Conservation (phyloP, 768 basidiomycete genomes). For the Rhodotorula babjevae region DNA sequence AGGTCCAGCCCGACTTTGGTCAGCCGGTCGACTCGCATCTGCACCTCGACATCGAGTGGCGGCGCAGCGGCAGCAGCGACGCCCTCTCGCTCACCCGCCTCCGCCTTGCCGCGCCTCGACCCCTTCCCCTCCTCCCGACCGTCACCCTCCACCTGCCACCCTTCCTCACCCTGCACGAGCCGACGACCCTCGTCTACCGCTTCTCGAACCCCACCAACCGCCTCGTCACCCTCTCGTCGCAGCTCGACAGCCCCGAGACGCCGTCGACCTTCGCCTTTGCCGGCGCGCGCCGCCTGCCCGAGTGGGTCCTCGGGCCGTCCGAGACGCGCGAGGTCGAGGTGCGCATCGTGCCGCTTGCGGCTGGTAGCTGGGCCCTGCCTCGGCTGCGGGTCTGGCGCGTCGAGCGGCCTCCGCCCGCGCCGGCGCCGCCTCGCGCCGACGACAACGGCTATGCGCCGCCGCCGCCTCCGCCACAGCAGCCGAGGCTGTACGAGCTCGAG, state of each 20-base stretch:
- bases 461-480: background rate
- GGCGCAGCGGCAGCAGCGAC: conserved; percentile 20
- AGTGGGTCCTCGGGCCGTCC: conserved; percentile 71
- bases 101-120: conserved; percentile 57
- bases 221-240: conserved; percentile 60
- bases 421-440: background rate
- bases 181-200: conserved; percentile 49
- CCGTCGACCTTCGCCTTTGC: conserved; percentile 66
- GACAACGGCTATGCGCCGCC: background rate
- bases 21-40: background rate
- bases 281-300: conserved; percentile 62
- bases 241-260: conserved; percentile 63
- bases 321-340: conserved; percentile 24
- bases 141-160: conserved; percentile 59
- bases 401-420: conserved; percentile 1
- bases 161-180: conserved; percentile 53
- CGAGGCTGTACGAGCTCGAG: conserved; percentile 13
- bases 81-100: conserved; percentile 4
- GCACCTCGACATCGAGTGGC: conserved; percentile 42
- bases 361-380: conserved; percentile 13
- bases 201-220: conserved; percentile 63
- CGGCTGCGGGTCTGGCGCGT: conserved; percentile 23
- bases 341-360: conserved; percentile 17
- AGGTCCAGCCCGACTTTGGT: conserved; percentile 32
- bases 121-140: conserved; percentile 62